These are phyloP conservation scores for Immersiporthe knoxdaviesiana DNA, from an alignment of 2,329 filamentous ascomycete species.

Conservation along the genomic window DNA sequence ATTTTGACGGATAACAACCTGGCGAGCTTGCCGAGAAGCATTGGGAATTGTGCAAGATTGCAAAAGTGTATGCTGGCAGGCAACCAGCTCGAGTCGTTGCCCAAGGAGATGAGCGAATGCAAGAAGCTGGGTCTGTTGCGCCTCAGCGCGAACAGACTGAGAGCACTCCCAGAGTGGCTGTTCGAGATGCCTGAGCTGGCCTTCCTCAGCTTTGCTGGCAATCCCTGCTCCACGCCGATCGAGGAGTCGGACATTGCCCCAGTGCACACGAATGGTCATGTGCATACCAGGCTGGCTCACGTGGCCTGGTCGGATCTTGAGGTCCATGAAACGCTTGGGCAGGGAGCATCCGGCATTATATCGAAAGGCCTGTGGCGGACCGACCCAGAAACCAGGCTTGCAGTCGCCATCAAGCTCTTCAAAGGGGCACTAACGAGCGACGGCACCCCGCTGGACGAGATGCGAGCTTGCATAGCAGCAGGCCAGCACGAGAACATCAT, in stretches of 20 bases:
- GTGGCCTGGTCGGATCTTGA: constrained; percentile 47
- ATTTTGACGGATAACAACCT: constrained; percentile 53
- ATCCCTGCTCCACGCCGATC: constrained; percentile 44
- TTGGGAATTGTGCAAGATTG: constrained; percentile 47
- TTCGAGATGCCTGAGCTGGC: constrained; percentile 49
- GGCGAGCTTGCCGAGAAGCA: constrained; percentile 43
- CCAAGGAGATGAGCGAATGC: constrained; percentile 48
- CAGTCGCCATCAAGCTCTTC: constrained; percentile 54
- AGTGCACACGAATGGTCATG: neutral
- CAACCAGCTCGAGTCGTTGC: constrained; percentile 46
- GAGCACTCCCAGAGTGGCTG: constrained; percentile 46
- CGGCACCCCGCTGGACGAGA: constrained; percentile 52
- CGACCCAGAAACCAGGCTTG: constrained; percentile 35
- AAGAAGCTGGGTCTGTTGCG: constrained; percentile 48
- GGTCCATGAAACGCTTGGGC: constrained; percentile 45
- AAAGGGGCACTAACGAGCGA: constrained; percentile 51
- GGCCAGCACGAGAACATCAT: constrained; percentile 52
- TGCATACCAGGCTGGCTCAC: constrained; percentile 37
- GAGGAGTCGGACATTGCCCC: constrained; percentile 13
- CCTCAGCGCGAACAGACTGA: constrained; percentile 47
- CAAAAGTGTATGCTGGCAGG: constrained; percentile 56
- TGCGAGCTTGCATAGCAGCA: constrained; percentile 50
- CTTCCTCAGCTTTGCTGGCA: constrained; percentile 52
- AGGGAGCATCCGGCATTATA: constrained; percentile 52
- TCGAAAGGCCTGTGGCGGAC: constrained; percentile 45